Base-by-base conservation (phyloP, 1,139 yeast genomes). In the Hemisphaericaspora subhashii region DNA sequence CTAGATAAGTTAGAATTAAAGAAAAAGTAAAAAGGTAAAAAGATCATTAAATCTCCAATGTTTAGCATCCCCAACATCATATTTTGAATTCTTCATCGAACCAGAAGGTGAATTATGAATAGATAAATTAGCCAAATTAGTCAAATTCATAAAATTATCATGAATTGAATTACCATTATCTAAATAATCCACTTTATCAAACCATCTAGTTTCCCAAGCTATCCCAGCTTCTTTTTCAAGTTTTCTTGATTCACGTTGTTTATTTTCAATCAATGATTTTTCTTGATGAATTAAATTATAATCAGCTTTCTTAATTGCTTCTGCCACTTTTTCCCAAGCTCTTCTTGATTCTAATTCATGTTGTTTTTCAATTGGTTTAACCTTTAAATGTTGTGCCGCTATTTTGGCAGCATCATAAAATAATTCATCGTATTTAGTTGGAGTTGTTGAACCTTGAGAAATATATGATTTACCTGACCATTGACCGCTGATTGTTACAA, bases 281-380 rank as follows among this genome's bases (percentile, higher is more conserved):
- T 85, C 89, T 46, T 67, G 66, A 54, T 82, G 81, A 51, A 89
- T 87, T 48, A 74, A 62, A 50, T 86, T 88, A 60, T 76, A 86
- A 60, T 89, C 85, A 31, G 90, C 83, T 32, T 67, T 62, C 45
- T 72, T 77, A 50, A 88, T 84, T 12, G 97, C 97, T n/a, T 75
- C 87, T 1, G 96, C 95, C 25, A 90, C 97, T 51, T 81, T 77
- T 30, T 55, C 52, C 98, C 98, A 90, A 13, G 96, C 96, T 48
- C 69, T 77, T 65, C 96, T 81, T 40, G 86, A 73, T 64, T 90
- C 97, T 51, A 87, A 72, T 18, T 66, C 74, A 58, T 83, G 74
- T 65, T 89, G 97, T 46, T 83, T 70, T 46, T 79, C 89, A 41
- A 85, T 66, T 37, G 94, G 90, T 63, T 86, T 88, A 38, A 89